phyloP scores from a whole-genome alignment of 2,329 filamentous ascomycete species.

The Sphaerostilbella broomeana region DNA sequence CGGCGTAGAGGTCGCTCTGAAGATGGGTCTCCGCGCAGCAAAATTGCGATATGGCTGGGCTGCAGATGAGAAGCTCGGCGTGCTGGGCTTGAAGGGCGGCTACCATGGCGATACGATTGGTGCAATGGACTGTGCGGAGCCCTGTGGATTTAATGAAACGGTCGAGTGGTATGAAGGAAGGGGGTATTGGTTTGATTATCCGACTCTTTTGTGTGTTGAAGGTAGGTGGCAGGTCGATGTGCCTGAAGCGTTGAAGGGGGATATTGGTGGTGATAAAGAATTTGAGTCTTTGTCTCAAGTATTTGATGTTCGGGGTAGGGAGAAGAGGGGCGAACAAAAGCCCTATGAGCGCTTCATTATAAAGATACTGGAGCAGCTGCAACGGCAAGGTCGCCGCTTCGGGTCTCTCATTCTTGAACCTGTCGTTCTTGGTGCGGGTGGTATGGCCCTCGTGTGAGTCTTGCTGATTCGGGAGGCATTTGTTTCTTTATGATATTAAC shows the following conservation, averaged over 20 bases:
- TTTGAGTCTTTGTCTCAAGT: slow-evolving; percentile 48
- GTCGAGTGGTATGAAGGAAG: slow-evolving; percentile 80
- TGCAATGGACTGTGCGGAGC: slow-evolving; percentile 79
- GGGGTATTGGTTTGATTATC: slow-evolving; percentile 77
- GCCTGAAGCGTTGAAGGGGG: slow-evolving; percentile 40
- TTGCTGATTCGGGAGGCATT: too few species aligned
- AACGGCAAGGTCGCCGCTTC: slow-evolving; percentile 55
- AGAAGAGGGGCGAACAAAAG: slow-evolving; percentile 36
- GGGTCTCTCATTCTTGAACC: slow-evolving; percentile 77
- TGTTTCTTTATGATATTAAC: slow-evolving; percentile 13
- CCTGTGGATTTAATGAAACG: slow-evolving; percentile 70
- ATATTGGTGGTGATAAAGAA: slow-evolving; percentile 37
- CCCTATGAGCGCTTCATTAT: slow-evolving; percentile 56
- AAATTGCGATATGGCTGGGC: slow-evolving; percentile 61
- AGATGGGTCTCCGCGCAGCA: slow-evolving; percentile 72
- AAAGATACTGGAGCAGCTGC: slow-evolving; percentile 44
- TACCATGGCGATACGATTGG: slow-evolving; percentile 88
- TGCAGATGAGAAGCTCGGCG: slow-evolving; percentile 50
- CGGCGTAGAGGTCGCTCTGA: slow-evolving; percentile 75
- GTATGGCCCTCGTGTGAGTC: slow-evolving; percentile 75
- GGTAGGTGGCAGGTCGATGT: slow-evolving; percentile 61
- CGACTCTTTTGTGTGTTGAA: slow-evolving; percentile 58
- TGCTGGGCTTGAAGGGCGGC: slow-evolving; percentile 70
- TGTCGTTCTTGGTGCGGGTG: slow-evolving; percentile 71
- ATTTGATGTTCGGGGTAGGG: slow-evolving; percentile 51